These are phyloP conservation scores for Mycena haematopus DNA, from an alignment of 768 basidiomycete species.

Conservation along the genomic window DNA sequence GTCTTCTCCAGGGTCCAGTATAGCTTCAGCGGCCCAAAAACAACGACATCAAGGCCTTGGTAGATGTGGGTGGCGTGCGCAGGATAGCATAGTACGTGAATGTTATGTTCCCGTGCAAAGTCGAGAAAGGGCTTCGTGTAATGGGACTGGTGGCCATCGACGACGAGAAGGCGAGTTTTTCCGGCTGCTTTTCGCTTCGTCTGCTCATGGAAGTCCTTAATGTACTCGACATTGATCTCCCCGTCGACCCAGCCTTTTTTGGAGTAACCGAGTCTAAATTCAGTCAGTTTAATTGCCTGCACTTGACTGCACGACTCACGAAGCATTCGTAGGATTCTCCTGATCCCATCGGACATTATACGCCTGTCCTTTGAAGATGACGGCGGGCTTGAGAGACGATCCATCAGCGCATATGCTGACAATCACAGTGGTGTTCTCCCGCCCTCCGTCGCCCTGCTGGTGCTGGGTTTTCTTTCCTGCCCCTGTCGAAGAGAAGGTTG, in stretches of 20 bases:
- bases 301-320: neutral
- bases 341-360: slow-evolving; percentile 1
- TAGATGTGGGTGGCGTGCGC: slow-evolving; percentile 2
- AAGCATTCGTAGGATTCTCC: neutral
- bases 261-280: neutral
- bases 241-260: slow-evolving; percentile 3
- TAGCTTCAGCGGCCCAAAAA: neutral
- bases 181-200: neutral
- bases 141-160: neutral
- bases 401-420: slow-evolving; percentile 49
- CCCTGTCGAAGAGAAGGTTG: neutral
- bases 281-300: neutral
- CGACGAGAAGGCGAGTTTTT: neutral
- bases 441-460: slow-evolving; percentile 36
- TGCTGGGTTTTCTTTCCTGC: slow-evolving; percentile 34
- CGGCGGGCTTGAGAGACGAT: slow-evolving; percentile 14
- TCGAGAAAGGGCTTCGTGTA: neutral
- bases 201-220: slow-evolving; percentile 4
- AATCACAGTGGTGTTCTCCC: slow-evolving; percentile 44
- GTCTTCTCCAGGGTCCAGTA: neutral
- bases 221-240: neutral
- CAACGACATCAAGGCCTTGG: neutral
- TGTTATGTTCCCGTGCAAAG: neutral
- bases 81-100: neutral
- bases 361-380: neutral